phyloP scores from a whole-genome alignment of 2,329 filamentous ascomycete species.

The Apiospora malaysiana region DNA sequence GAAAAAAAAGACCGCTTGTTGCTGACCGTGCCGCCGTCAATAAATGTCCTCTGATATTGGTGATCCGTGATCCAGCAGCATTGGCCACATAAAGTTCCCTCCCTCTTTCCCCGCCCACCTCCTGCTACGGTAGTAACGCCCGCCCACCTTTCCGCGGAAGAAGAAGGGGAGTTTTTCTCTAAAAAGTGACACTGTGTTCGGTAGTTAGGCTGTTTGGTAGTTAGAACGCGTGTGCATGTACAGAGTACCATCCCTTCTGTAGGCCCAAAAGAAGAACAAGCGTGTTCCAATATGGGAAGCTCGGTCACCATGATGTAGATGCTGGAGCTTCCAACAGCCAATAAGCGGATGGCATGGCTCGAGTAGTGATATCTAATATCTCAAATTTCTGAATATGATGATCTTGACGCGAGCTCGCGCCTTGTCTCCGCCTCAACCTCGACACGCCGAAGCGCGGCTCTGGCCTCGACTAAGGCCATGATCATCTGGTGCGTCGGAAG shows the following conservation, averaged over 20 bases:
- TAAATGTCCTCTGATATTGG: constrained; percentile 9
- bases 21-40: not conserved
- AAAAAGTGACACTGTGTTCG: not conserved
- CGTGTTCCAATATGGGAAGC: not conserved
- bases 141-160: constrained; percentile 3
- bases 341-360: no score
- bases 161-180: not conserved
- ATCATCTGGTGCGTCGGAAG: constrained; percentile 47
- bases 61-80: not conserved
- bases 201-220: not conserved
- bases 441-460: constrained; percentile 33
- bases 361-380: no score
- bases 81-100: not conserved
- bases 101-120: not conserved
- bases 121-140: not conserved
- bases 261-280: not conserved
- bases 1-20: not conserved
- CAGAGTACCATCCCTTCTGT: not conserved
- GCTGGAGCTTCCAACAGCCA: constrained; percentile 29
- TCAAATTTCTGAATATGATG: no score
- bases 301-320: not conserved
- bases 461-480: constrained; percentile 49
- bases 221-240: no score
- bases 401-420: no score
- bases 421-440: constrained; percentile 24